Base-by-base conservation (phyloP, 2,329 filamentous ascomycete species). In the Fusarium nurragi region DNA sequence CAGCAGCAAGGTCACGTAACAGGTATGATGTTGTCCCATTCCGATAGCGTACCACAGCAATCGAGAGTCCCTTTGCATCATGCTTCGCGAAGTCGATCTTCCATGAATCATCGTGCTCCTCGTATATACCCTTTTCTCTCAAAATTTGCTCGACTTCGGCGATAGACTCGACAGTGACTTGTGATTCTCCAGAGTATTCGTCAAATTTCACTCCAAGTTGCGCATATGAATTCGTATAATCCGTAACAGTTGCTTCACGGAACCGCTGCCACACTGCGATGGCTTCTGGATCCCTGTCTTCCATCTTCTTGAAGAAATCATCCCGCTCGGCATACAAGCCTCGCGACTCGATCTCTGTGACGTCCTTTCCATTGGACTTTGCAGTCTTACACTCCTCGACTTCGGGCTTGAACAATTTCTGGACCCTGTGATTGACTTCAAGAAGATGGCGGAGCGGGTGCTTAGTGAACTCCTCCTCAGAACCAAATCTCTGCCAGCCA, bases 11-110 rank as follows among this genome's bases (percentile, higher is more conserved):
- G 71, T 93, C 90, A 43, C 90, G 85, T 45, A 90, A 88, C 18
- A 92, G 81, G 73, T 93, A 76, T 30, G 60, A 75, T 30, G 23
- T 79, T 13, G 52, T 77, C 51, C 71, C 71, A 1, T 67, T 75
- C 4, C 88, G 86, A 73, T 87, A 88, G 65, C 89, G 82, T 43
- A 92, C 80, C 32, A 91, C 83, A 0, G 88, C 88, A 65, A 87
- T 88, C 18, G 88, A 89, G 2, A 91, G 82, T 45, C 89, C 90
- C 74, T 88, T 91, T 61, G 88, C 89, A 72, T 89, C 90, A 71
- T 92, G 86, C 72, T 91, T 90, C 30, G 83, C 81, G 57, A 92
- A 87, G 75, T 93, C 88, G 46, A 92, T 87, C 64, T 90, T 85
- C 64, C 86, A 84, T 0, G 89, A 88, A 2, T 86, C 90, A 12